phyloP scores from a whole-genome alignment of 352 stramenopile species.

The Chrysophaeum taylorii region DNA sequence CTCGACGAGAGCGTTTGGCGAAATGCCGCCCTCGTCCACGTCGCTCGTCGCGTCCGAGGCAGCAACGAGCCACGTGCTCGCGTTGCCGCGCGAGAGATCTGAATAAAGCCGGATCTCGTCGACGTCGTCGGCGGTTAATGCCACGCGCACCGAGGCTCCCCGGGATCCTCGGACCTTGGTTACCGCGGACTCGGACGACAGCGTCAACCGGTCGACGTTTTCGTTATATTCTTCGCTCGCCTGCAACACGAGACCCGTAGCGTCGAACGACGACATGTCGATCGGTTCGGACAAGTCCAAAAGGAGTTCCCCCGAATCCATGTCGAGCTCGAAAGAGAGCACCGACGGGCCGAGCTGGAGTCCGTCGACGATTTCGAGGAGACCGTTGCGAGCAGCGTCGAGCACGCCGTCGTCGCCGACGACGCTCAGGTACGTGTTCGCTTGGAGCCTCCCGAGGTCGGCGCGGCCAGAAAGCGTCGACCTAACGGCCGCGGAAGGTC shows the following conservation, averaged over 20 bases:
- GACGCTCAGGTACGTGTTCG: not conserved
- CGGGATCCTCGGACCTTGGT: no score
- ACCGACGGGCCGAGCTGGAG: constrained; percentile 3
- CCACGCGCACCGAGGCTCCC: no score
- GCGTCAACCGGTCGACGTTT: not conserved
- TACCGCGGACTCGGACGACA: no score
- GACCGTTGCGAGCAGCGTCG: not conserved
- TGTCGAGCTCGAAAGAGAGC: constrained; percentile 15
- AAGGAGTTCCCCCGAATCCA: constrained; percentile 4
- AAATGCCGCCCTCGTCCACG: not conserved
- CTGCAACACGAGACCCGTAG: not conserved
- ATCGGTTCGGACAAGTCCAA: constrained; percentile 16
- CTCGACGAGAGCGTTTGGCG: not conserved
- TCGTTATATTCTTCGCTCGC: not conserved
- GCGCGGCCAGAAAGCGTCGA: not conserved
- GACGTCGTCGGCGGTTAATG: not conserved
- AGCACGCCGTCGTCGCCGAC: not conserved
- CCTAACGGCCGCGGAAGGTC: not conserved
- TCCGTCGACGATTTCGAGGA: not conserved
- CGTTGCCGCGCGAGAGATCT: not conserved
- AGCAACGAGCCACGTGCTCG: not conserved
- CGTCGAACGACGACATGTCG: constrained; percentile 3
- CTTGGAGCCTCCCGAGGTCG: not conserved
- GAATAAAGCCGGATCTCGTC: not conserved
- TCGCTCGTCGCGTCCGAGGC: not conserved